Conservation (phyloP, 2,329 filamentous ascomycete genomes). For the Talaromyces sp. region DNA sequence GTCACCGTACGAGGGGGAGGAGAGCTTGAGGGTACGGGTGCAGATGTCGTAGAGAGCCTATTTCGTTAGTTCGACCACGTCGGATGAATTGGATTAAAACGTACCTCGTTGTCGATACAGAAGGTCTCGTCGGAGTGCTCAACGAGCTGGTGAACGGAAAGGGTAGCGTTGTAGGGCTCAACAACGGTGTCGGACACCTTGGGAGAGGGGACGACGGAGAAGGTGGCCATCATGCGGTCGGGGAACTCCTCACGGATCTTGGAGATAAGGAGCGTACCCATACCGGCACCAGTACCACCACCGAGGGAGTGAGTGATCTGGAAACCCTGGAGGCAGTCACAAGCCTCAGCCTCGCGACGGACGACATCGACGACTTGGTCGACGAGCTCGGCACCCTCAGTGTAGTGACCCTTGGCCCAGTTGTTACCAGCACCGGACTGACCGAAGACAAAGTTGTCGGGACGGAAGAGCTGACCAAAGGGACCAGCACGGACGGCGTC, state of each 20-base stretch:
- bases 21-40: constrained; percentile 99
- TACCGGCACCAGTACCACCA: constrained; percentile 99
- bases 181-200: constrained; percentile 99
- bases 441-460: constrained; percentile 99
- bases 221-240: constrained; percentile 99
- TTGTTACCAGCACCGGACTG: constrained; percentile 99
- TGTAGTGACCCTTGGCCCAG: constrained; percentile 99
- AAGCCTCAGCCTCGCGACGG: constrained; percentile 96
- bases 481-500: constrained; percentile 97
- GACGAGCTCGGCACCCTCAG: constrained; percentile 97
- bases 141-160: constrained; percentile 97
- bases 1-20: constrained; percentile 97
- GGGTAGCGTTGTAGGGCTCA: constrained; percentile 99
- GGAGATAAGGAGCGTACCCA: constrained; percentile 99
- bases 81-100: constrained; percentile 12
- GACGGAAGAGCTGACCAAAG: constrained; percentile 98
- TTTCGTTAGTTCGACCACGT: background rate
- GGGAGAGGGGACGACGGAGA: constrained; percentile 96
- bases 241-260: constrained; percentile 99
- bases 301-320: constrained; percentile 99
- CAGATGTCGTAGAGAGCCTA: constrained; percentile 98
- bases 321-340: constrained; percentile 99
- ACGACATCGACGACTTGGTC: constrained; percentile 98
- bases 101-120: constrained; percentile 97
- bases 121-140: constrained; percentile 99